These are phyloP conservation scores for Tetrapisispora namnaoensis DNA, from an alignment of 805 yeast species.

Conservation along the genomic window DNA sequence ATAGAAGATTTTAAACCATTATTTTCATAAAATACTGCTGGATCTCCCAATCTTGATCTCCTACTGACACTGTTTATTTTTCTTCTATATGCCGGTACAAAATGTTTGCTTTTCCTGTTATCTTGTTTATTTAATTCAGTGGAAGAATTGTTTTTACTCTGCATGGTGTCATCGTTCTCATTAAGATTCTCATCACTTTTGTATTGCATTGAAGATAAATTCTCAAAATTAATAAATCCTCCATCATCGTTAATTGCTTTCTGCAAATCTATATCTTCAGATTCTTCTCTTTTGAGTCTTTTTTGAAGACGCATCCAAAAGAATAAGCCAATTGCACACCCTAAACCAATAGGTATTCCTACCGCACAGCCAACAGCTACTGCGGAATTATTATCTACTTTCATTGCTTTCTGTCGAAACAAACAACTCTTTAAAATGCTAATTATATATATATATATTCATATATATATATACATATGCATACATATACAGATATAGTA, in stretches of 20 bases:
- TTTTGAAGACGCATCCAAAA: conserved; percentile 34
- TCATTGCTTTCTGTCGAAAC: not conserved
- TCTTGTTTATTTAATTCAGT: not conserved
- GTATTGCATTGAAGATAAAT: conserved; percentile 20
- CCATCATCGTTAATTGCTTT: conserved; percentile 25
- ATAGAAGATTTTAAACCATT: conserved; percentile 13
- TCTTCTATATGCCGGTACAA: conserved; percentile 33
- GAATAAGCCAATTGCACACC: conserved; percentile 27
- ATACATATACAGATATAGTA: too few species aligned
- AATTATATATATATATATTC: too few species aligned
- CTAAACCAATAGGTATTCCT: conserved; percentile 40
- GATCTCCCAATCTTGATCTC: conserved; percentile 13
- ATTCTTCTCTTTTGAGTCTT: conserved; percentile 32
- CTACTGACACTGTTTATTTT: conserved; percentile 20
- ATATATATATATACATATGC: too few species aligned
- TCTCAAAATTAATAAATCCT: conserved; percentile 28
- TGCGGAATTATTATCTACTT: conserved; percentile 5
- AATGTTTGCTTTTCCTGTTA: conserved; percentile 6
- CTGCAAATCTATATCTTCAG: conserved; percentile 29
- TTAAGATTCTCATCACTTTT: not conserved
- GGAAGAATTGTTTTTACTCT: not conserved
- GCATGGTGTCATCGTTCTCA: conserved; percentile 1
- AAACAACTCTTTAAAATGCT: too few species aligned
- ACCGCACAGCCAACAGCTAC: conserved; percentile 45
- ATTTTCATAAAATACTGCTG: conserved; percentile 3